Evolutionary conservation across 192 early-diverging fungal genomes (phyloP), one percentile per base, ranked within the genome.

Genomic region (Coemansia sp.): DNA sequence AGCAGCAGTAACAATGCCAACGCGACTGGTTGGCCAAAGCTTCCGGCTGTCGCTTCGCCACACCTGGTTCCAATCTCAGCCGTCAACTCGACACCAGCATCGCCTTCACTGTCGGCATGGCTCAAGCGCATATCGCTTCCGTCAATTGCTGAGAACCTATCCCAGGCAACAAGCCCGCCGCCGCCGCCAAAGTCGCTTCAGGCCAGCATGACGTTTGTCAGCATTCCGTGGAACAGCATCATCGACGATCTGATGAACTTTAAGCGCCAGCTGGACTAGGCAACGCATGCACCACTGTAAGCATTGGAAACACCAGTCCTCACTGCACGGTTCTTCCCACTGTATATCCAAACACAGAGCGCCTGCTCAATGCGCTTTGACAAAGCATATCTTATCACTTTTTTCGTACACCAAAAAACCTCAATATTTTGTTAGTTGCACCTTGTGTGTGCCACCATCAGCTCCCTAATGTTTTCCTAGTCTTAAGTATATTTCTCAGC

Each of bases 181-280:
- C 82, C 77, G 38, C 81, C 84, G 45, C 88, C 90, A 44, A 88
- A 90, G 73, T 85, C 84, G 29, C 70, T 95, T 57, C 82, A 82
- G 54, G 92, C 91, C 67, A 91, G 88, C 63, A 92, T 95, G 91
- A 95, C 93, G 38, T 92, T 91, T 86, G 89, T 95, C 30, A 95
- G 91, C 76, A 88, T 95, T n/a, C 93, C 91, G 19, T 95, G 93
- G 93, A 88, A 88, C 67, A 86, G 86, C 53, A 91, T 95, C 56
- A 89, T 89, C 55, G 73, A 83, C 33, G 77, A 83, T 47, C 62
- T 82, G 50, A 38, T 81, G 50, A 67, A 56, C 57, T 80, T 80
- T 36, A 80, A 80, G 68, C 77, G 65, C 58, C 77, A 74, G 71
- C 71, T 74, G 28, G 77, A 80, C 57, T 80, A 61, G 40, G 22